Conservation (phyloP, 805 yeast species). For the Cyberlindnera subsufficiens region DNA sequence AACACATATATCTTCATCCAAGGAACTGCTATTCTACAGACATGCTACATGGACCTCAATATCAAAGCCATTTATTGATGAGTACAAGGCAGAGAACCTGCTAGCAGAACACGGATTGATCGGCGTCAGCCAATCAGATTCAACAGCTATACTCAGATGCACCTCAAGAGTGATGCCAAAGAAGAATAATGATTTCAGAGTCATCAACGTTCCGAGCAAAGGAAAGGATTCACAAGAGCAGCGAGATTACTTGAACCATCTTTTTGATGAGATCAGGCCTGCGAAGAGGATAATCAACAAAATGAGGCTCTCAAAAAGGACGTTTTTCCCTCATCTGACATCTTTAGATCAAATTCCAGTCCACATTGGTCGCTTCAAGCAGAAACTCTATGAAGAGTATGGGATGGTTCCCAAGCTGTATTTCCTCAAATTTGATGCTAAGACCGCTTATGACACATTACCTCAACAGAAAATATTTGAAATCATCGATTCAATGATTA, state of each 20-base stretch:
- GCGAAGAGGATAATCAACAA: conserved; percentile 31
- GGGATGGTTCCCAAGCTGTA: conserved; percentile 33
- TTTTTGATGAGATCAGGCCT: conserved; percentile 38
- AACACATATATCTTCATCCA: conserved; percentile 45
- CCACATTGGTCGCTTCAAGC: conserved; percentile 33
- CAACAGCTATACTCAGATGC: conserved; percentile 23
- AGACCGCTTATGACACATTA: conserved; percentile 70
- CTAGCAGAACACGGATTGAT: conserved; percentile 13
- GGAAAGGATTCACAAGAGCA: conserved; percentile 29
- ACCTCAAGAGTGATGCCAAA: conserved; percentile 55
- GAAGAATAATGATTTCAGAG: conserved; percentile 45
- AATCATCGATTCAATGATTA: conserved; percentile 28
- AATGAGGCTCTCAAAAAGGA: conserved; percentile 24
- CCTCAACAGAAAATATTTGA: conserved; percentile 39
- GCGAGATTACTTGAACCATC: conserved; percentile 28
- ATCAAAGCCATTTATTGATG: conserved; percentile 34
- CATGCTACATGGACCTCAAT: conserved; percentile 52
- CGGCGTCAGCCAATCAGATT: conserved; percentile 13
- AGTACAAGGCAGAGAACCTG: conserved; percentile 37
- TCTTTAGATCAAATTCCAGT: conserved; percentile 43
- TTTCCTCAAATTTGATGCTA: conserved; percentile 69
- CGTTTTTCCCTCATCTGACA: conserved; percentile 27
- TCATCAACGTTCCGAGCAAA: conserved; percentile 49
- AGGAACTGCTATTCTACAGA: conserved; percentile 42
- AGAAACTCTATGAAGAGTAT: conserved; percentile 11